Evolutionary conservation across 495 filamentous ascomycete genomes (phyloP), one percentile per base, ranked within the genome.

Genomic region (Amphirosellinia nigrospora): DNA sequence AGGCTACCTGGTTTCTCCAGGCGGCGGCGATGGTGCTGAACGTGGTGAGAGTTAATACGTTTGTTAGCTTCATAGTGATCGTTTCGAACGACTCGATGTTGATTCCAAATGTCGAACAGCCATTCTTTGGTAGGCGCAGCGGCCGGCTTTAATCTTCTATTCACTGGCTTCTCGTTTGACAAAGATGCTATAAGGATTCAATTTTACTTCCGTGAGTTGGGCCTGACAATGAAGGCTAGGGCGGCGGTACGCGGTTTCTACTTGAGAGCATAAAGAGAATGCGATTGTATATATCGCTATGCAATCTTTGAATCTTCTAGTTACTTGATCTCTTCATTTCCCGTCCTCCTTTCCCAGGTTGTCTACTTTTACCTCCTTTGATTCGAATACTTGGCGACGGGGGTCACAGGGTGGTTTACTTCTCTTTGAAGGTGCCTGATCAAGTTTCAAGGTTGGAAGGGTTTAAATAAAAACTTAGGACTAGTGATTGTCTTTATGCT

Each of bases 41-140:
- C 4, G 30, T 21, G 45, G 41, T 15, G 4, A 65, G 4, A 23
- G 63, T 21, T 34, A 65, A 38, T 41, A 65, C 15, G 2, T 41
- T 38, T 36, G 21, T 10, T 36, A 53, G n/a, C 45, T 10, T 50
- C 63, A 65, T 65, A 15, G 63, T 41, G 32, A 38, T 53, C 15
- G 28, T 19, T 50, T 34, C 28, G 19, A 2, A 32, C 19, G 53
- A n/a, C 15, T 56, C 34, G 53, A 60, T 60, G 56, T 38, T 60
- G 34, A 23, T 21, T 58, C 32, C 19, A 7, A 16, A 16, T 30
- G 15, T 55, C 15, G 13, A 11, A 15, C 26, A 16, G 2, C 15
- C 26, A 26, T 30, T 30, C 28, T 48, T 28, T 1, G 21, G 6
- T 10, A 52, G 48, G 10, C 9, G 48, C 21, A 9, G 10, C 2